phyloP scores from a whole-genome alignment of 495 filamentous ascomycete species.

The Lindgomyces ingoldianus region DNA sequence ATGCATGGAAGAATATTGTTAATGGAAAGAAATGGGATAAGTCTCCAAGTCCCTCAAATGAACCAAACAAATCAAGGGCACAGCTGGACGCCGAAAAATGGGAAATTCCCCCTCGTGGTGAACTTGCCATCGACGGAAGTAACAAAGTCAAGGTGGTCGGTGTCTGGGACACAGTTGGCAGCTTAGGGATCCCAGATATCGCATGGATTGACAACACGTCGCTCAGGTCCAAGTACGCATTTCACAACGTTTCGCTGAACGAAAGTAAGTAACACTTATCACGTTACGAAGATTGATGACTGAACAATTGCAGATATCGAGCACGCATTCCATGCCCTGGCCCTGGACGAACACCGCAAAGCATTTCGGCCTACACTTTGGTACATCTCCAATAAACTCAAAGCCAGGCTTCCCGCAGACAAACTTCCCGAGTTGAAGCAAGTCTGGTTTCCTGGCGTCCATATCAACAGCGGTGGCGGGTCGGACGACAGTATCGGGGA shows the following conservation, averaged over 20 bases:
- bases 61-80: background rate
- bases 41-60: slow-evolving; percentile 2
- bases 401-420: slow-evolving; percentile 31
- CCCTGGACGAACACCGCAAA: slow-evolving; percentile 57
- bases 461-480: slow-evolving; percentile 57
- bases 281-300: background rate
- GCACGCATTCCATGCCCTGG: slow-evolving; percentile 62
- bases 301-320: slow-evolving; percentile 48
- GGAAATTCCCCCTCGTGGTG: slow-evolving; percentile 24
- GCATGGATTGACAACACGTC: slow-evolving; percentile 22
- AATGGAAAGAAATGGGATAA: slow-evolving; percentile 19
- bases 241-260: slow-evolving; percentile 32
- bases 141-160: slow-evolving; percentile 54
- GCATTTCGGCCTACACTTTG: slow-evolving; percentile 59
- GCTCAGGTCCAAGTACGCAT: slow-evolving; percentile 26
- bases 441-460: slow-evolving; percentile 60
- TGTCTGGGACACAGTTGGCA: slow-evolving; percentile 63
- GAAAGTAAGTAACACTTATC: slow-evolving; percentile 15
- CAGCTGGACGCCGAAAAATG: slow-evolving; percentile 13
- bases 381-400: slow-evolving; percentile 43
- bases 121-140: slow-evolving; percentile 3
- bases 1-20: slow-evolving; percentile 29
- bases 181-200: slow-evolving; percentile 44
- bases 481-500: slow-evolving; percentile 20
- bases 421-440: slow-evolving; percentile 47